Conservation (phyloP, 2,329 filamentous ascomycete genomes). For the Penicillium sp. region DNA sequence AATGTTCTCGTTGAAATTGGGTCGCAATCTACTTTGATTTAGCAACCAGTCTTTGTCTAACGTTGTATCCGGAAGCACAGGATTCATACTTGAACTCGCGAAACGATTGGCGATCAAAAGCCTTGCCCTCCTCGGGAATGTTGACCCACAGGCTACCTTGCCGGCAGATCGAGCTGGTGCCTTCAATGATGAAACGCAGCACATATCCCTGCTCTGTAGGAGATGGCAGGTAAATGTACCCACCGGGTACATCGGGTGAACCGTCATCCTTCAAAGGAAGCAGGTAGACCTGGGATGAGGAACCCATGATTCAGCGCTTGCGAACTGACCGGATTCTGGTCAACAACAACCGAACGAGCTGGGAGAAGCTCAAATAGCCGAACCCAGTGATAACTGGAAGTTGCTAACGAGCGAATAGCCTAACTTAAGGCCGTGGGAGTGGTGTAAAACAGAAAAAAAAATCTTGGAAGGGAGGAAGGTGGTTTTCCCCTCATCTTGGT, state of each 20-base stretch:
- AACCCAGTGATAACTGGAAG: constrained; percentile 2
- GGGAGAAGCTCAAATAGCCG: neutral
- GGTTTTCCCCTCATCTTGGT: constrained; percentile 7
- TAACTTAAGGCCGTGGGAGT: constrained; percentile 6
- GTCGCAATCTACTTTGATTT: constrained; percentile 61
- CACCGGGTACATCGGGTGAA: constrained; percentile 81
- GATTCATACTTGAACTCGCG: constrained; percentile 79
- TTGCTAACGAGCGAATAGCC: constrained; percentile 15
- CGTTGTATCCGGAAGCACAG: neutral
- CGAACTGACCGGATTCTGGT: neutral
- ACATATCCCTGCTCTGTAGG: constrained; percentile 71
- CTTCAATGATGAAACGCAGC: constrained; percentile 87
- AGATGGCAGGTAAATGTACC: constrained; percentile 89
- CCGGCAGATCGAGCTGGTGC: constrained; percentile 91
- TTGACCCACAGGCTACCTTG: constrained; percentile 97
- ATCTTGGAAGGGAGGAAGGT: constrained; percentile 1
- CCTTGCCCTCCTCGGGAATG: constrained; percentile 73
- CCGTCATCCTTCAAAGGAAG: constrained; percentile 91
- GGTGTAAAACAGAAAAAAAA: neutral
- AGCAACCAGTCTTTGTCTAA: constrained; percentile 16
- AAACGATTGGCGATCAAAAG: constrained; percentile 78
- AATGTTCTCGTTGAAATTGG: constrained; percentile 89
- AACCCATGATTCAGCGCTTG: constrained; percentile 17
- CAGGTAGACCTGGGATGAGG: constrained; percentile 67
- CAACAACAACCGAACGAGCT: neutral